A percentile compares a stretch with the other conserved stretches of the same genome.
These are phyloP conservation scores for Ichthyophthirius multifiliis DNA, from an alignment of 169 alveolate genomes.

Conservation along the genomic window DNA sequence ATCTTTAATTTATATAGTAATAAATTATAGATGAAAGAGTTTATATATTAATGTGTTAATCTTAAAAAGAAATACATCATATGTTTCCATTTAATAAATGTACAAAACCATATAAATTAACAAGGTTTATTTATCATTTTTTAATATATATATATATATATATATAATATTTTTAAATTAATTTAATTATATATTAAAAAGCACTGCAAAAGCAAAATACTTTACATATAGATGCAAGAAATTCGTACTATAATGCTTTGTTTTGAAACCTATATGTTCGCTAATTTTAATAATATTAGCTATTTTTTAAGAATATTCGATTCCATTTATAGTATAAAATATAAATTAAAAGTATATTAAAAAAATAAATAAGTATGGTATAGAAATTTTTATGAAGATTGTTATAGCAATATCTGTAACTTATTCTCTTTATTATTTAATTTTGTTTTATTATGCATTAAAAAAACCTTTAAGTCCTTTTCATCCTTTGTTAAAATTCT, in stretches of 20 bases:
- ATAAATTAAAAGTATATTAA: too few relatives aligned
- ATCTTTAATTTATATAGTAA: background rate
- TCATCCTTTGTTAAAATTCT: constrained; percentile 33
- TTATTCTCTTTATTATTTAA: constrained; percentile 34
- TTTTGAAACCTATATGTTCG: constrained; percentile 25
- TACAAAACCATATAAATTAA: constrained; percentile 20
- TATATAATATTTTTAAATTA: too few relatives aligned
- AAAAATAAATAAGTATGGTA: too few relatives aligned
- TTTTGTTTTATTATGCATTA: constrained; percentile 37
- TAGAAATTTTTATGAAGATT: background rate
- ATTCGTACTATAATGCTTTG: constrained; percentile 31
- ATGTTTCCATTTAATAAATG: constrained; percentile 39
- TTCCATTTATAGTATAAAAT: too few relatives aligned
- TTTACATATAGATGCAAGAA: constrained; percentile 45
- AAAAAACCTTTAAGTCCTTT: constrained; percentile 38
- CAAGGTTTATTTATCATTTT: background rate
- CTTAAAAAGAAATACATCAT: constrained; percentile 27
- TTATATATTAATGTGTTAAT: constrained; percentile 22
- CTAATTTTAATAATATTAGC: background rate
- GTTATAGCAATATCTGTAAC: constrained; percentile 8
- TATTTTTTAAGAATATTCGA: too few relatives aligned
- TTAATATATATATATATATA: background rate
- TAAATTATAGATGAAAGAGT: constrained; percentile 25
- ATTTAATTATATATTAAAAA: background rate
- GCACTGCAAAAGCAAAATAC: constrained; percentile 42